These are phyloP conservation scores for Lactarius evosmus DNA, from an alignment of 768 basidiomycete species.

Conservation along the genomic window DNA sequence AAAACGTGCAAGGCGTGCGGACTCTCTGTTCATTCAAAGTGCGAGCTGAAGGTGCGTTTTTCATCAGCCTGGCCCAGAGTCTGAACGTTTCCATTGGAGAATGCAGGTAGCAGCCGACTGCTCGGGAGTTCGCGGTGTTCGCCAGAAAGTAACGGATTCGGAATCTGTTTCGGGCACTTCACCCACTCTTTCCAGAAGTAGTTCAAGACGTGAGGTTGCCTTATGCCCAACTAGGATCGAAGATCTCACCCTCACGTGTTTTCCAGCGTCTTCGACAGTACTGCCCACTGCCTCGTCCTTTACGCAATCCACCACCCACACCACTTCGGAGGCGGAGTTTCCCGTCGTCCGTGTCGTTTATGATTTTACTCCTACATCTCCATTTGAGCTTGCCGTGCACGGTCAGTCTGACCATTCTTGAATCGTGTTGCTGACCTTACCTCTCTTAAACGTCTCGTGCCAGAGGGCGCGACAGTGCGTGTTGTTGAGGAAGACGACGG, in stretches of 20 bases:
- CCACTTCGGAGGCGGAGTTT: slow-evolving; percentile 43
- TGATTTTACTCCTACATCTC: slow-evolving; percentile 70
- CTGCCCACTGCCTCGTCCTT: slow-evolving; percentile 58
- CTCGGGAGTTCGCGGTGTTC: slow-evolving; percentile 33
- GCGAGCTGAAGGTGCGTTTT: slow-evolving; percentile 70
- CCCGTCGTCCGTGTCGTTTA: slow-evolving; percentile 64
- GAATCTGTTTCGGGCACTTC: slow-evolving; percentile 33
- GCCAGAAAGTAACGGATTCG: slow-evolving; percentile 27
- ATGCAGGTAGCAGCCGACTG: slow-evolving; percentile 74
- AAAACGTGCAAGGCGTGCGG: slow-evolving; percentile 80
- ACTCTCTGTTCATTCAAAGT: slow-evolving; percentile 77
- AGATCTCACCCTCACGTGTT: slow-evolving; percentile 26
- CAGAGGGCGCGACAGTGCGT: slow-evolving; percentile 62
- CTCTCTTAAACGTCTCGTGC: slow-evolving; percentile 3
- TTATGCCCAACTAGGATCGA: slow-evolving; percentile 17
- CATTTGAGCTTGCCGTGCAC: slow-evolving; percentile 68
- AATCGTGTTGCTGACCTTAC: slow-evolving; percentile 1
- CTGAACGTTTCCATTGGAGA: slow-evolving; percentile 16
- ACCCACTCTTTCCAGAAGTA: slow-evolving; percentile 37
- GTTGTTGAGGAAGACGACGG: slow-evolving; percentile 81
- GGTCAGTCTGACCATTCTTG: slow-evolving; percentile 42
- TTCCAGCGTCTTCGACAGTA: slow-evolving; percentile 21
- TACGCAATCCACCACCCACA: slow-evolving; percentile 40
- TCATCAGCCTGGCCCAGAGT: slow-evolving; percentile 14
- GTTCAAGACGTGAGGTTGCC: slow-evolving; percentile 30